Evolutionary conservation across 2,329 filamentous ascomycete species (phyloP).

Genomic region (Fusarium devonianum): DNA sequence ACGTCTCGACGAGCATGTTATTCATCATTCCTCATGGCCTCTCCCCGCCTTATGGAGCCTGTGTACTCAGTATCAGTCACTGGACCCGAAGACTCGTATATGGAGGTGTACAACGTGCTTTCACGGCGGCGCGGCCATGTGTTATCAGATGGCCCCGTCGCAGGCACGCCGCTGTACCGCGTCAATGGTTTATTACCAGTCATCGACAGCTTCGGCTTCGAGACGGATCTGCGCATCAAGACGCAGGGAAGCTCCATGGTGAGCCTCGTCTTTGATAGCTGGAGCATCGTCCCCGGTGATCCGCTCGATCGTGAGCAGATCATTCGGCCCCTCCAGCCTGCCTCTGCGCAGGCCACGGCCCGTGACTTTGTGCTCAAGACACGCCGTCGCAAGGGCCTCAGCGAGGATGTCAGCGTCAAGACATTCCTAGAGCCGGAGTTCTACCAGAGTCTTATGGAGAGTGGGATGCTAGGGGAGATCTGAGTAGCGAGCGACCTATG

Average conservation of each 20-base stretch:
- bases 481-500: conserved; percentile 27
- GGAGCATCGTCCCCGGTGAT: conserved; percentile 95
- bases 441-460: conserved; percentile 86
- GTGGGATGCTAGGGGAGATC: conserved; percentile 76
- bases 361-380: conserved; percentile 98
- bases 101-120: conserved; percentile 89
- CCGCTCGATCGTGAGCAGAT: conserved; percentile 88
- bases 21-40: conserved; percentile 95
- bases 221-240: conserved; percentile 95
- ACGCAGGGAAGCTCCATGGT: conserved; percentile 93
- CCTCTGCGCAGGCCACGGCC: conserved; percentile 85
- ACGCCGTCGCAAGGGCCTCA: conserved; percentile 87
- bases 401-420: conserved; percentile 93
- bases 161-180: conserved; percentile 91
- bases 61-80: conserved; percentile 93
- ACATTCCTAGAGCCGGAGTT: conserved; percentile 97
- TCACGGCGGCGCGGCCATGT: conserved; percentile 90
- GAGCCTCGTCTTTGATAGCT: conserved; percentile 91
- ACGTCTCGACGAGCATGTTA: conserved; percentile 93
- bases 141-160: conserved; percentile 90
- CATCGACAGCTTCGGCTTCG: conserved; percentile 97
- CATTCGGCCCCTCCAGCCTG: conserved; percentile 84
- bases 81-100: conserved; percentile 87
- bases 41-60: conserved; percentile 94
- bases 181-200: conserved; percentile 92